These are phyloP conservation scores for Suhomyces tanzawaensis DNA, from an alignment of 805 yeast species.

Conservation along the genomic window DNA sequence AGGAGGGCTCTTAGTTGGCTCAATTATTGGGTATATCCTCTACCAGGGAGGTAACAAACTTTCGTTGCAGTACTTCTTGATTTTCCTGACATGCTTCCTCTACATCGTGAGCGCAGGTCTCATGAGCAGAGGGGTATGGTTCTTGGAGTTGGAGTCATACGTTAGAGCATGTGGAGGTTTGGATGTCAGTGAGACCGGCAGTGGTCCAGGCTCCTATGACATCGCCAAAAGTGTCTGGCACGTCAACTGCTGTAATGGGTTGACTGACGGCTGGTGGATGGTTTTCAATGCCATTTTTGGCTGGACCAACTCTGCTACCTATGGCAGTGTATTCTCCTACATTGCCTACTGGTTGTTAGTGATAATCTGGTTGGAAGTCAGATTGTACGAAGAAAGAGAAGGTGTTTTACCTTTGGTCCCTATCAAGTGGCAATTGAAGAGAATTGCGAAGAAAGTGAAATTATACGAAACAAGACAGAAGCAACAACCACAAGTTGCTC, in stretches of 20 bases:
- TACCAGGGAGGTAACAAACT: slow-evolving; percentile 42
- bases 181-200: slow-evolving; percentile 44
- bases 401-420: slow-evolving; percentile 41
- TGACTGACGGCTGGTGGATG: slow-evolving; percentile 48
- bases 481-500: slow-evolving; percentile 6
- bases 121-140: slow-evolving; percentile 45
- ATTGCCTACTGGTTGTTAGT: slow-evolving; percentile 38
- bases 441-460: slow-evolving; percentile 30
- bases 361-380: slow-evolving; percentile 27
- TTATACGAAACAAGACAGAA: slow-evolving; percentile 12
- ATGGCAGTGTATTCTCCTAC: slow-evolving; percentile 40
- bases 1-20: slow-evolving; percentile 29
- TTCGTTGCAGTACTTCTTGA: slow-evolving; percentile 41
- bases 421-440: slow-evolving; percentile 35
- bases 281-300: slow-evolving; percentile 44
- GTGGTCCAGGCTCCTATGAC: slow-evolving; percentile 47
- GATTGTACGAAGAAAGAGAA: slow-evolving; percentile 35
- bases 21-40: slow-evolving; percentile 31
- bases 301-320: slow-evolving; percentile 47
- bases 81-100: slow-evolving; percentile 38
- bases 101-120: slow-evolving; percentile 46
- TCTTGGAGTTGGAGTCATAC: slow-evolving; percentile 38
- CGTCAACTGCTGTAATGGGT: slow-evolving; percentile 46
- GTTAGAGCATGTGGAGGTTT: slow-evolving; percentile 40
- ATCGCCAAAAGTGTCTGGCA: slow-evolving; percentile 43